Evolutionary conservation across 805 yeast species (phyloP), one percentile per base, ranked within the genome.

Genomic region (Suhomyces sp.): DNA sequence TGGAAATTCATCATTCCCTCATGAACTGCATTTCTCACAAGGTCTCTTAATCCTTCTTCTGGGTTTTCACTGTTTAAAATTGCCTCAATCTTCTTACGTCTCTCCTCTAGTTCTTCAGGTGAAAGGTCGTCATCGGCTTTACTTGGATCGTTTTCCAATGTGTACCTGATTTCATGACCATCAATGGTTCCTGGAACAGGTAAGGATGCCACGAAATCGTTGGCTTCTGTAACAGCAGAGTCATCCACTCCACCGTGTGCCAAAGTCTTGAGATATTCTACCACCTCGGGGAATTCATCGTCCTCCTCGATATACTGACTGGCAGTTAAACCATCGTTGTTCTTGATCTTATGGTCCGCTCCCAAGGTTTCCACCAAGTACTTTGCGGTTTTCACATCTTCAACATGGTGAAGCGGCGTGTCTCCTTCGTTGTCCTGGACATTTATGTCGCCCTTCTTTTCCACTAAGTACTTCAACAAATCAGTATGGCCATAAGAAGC

Each of bases 331-430:
- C 87, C 95, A 18, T 86, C 96, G 28, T 62, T 57, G 56, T 93
- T 91, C 53, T 68, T 75, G 23, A 77, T 48, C 28, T 59, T 76
- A 54, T 65, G 72, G 58, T 87, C 83, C 0, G 91, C 96, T 4
- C 75, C 70, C 20, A 81, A 70, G 33, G 77, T 76, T 45, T 80
- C 86, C 0, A 93, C 70, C 35, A 93, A 64, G 16, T 70, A 49
- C 45, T 73, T 76, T 1, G 95, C 97, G 1, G 79, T 72, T 2
- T 55, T 65, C 0, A 76, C 61, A 36, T 79, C 83, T 53, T 93
- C 99, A 15, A 79, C 86, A 47, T 88, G 95, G 57, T 91, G 98
- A 42, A 93, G 67, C 1, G 99, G 97, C 0, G 98, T 83, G 51
- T 93, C 99, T 2, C 98, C 97, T 46, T 95, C 98, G 15, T 63